Evolutionary conservation across 2,329 filamentous ascomycete species (phyloP), one percentile per base, ranked within the genome.

Genomic region (Pseudocercospora fuligena): DNA sequence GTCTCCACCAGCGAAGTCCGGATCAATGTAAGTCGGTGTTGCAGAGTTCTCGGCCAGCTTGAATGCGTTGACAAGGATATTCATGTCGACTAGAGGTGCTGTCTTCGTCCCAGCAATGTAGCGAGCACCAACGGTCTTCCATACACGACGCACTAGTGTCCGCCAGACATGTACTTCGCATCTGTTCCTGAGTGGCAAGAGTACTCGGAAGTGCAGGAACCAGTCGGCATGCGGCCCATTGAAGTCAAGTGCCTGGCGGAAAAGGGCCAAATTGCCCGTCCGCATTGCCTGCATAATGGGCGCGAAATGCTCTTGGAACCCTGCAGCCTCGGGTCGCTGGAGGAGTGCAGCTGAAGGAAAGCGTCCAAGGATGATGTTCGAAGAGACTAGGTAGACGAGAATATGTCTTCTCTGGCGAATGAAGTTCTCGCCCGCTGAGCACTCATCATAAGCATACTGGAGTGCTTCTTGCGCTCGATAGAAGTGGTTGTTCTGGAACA

Each of bases 131-230:
- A 88, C 91, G 12, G 95, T 83, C 9, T 94, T 80, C 77, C 97
- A 97, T 0, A 90, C 88, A 70, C 89, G 90, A 31, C 93, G 88
- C 19, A 91, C 87, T 6, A 98, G 85, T 1, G 91, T 91, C 14
- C 94, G 89, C 93, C 93, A 97, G 12, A 97, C 87, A 2, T 96
- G 83, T 0, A 92, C 88, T 64, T 95, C 91, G 65, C 94, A 90
- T 61, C 92, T 88, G 74, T 92, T 92, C 2, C 88, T 86, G 11
- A 97, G 83, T 14, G 90, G 88, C 5, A 97, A 84, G 23, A 96
- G 86, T 27, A 97, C 85, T 1, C 92, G 90, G 76, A 89, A 91
- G 46, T 87, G 85, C 29, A 92, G 87, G 66, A 97, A 90, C 90
- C 92, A 97, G 56, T 85, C 79, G 62, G 89, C 87, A 72, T 90